A percentile compares a stretch with the other conserved stretches of the same genome.
Conservation (phyloP, 176 grass and related monocot species). For the Aegilops tauschii region DNA sequence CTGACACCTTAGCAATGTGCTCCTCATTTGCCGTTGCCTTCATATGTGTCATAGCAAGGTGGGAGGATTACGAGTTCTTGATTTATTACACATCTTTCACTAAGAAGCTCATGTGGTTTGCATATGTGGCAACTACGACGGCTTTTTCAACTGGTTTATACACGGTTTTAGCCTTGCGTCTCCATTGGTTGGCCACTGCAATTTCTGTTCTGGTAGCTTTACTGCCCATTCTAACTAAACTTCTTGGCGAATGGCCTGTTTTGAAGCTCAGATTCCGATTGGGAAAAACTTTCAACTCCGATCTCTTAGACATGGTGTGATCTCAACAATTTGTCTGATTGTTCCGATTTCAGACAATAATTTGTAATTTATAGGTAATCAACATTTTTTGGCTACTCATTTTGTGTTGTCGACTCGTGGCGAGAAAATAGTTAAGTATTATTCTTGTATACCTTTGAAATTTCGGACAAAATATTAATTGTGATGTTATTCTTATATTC, state of each 20-base stretch:
- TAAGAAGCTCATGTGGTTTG: slow-evolving; percentile 19
- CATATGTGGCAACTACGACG: neutral
- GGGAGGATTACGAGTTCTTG: neutral
- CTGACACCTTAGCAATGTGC: neutral
- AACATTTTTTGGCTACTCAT: neutral
- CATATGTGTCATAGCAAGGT: neutral
- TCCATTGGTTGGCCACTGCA: neutral
- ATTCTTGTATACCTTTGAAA: neutral
- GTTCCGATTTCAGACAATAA: neutral
- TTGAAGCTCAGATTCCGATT: neutral
- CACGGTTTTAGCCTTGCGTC: neutral
- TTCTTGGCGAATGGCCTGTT: neutral
- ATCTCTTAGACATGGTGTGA: slow-evolving; percentile 5
- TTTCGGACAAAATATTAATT: too few relatives aligned
- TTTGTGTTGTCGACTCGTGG: neutral
- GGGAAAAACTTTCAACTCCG: neutral
- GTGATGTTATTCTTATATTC: too few relatives aligned
- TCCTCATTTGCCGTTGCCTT: neutral
- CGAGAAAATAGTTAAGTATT: neutral
- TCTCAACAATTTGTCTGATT: neutral
- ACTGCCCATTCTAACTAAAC: neutral
- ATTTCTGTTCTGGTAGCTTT: neutral
- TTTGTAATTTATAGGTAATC: neutral
- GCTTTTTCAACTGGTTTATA: neutral
- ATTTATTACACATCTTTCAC: slow-evolving; percentile 4